These are phyloP conservation scores for Suhomyces panamericanus DNA, from an alignment of 1,139 yeast species.

Conservation along the genomic window DNA sequence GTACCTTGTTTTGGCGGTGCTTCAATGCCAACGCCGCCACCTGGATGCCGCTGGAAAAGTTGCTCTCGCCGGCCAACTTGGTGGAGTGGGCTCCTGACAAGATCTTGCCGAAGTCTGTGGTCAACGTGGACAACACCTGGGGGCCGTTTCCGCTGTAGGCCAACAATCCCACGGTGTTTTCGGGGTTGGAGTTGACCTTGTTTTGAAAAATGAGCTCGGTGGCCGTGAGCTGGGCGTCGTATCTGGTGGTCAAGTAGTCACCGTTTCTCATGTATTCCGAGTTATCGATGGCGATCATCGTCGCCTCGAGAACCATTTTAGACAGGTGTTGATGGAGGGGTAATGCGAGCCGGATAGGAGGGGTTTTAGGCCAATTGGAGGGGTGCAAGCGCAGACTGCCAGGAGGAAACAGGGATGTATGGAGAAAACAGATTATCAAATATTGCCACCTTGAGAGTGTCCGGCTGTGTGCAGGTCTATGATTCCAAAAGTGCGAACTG, in stretches of 20 bases:
- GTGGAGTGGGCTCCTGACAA: constrained; percentile 87
- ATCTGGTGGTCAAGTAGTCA: constrained; percentile 85
- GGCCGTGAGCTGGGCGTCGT: constrained; percentile 92
- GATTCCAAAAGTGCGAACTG: neutral
- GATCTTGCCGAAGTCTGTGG: constrained; percentile 84
- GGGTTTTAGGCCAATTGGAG: neutral
- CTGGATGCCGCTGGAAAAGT: constrained; percentile 83
- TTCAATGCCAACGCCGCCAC: constrained; percentile 97
- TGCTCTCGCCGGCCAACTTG: constrained; percentile 65
- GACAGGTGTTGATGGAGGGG: neutral
- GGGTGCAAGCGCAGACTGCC: constrained; percentile 7
- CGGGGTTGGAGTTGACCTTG: constrained; percentile 87
- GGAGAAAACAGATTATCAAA: neutral
- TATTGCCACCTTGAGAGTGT: constrained; percentile 1
- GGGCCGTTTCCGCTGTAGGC: constrained; percentile 88
- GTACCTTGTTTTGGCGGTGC: constrained; percentile 93
- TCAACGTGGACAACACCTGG: constrained; percentile 81
- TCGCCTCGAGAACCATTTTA: constrained; percentile 88
- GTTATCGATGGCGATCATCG: constrained; percentile 93
- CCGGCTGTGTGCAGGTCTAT: constrained; percentile 7
- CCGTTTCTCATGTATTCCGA: constrained; percentile 97
- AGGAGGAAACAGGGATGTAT: neutral
- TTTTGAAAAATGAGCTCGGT: constrained; percentile 85
- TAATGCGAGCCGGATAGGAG: neutral
- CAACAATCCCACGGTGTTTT: constrained; percentile 87